Evolutionary conservation across 2,329 filamentous ascomycete genomes (phyloP).

Genomic region (Furcasterigmium furcatum): DNA sequence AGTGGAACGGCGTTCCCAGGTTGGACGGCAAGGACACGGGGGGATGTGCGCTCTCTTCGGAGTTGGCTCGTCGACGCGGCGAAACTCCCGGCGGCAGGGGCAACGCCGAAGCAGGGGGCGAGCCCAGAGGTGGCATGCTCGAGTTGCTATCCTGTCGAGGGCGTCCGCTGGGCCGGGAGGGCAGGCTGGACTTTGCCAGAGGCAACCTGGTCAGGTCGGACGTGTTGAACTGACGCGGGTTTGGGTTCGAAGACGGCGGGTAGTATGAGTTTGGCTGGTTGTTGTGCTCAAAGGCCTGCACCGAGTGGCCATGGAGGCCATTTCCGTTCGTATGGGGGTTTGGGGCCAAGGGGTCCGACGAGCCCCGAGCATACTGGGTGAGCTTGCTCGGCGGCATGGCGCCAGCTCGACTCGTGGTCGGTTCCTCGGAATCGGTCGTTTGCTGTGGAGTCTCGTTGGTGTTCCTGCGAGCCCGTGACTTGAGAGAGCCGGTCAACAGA

Average conservation of each 20-base stretch:
- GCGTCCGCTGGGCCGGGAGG: conserved; percentile 20
- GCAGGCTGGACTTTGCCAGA: conserved; percentile 20
- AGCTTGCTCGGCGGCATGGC: conserved; percentile 11
- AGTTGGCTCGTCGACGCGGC: conserved; percentile 13
- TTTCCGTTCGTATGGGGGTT: neutral
- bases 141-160: conserved; percentile 19
- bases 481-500: neutral
- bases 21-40: conserved; percentile 5
- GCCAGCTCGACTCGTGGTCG: neutral
- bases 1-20: conserved; percentile 7
- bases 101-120: conserved; percentile 13
- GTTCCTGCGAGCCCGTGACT: neutral
- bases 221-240: conserved; percentile 19
- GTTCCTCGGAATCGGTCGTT: too few species aligned
- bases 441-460: neutral
- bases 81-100: conserved; percentile 15
- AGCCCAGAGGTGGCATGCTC: conserved; percentile 17
- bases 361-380: conserved; percentile 11
- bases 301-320: neutral
- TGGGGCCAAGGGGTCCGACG: conserved; percentile 3
- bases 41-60: conserved; percentile 22
- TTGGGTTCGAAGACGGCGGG: conserved; percentile 5
- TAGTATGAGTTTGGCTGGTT: neutral
- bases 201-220: conserved; percentile 30
- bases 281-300: neutral